Percentiles rank a stretch among this genome's conserved stretches.
These are phyloP conservation scores for Leucogyrophana mollusca DNA, from an alignment of 768 basidiomycete species.

Conservation along the genomic window DNA sequence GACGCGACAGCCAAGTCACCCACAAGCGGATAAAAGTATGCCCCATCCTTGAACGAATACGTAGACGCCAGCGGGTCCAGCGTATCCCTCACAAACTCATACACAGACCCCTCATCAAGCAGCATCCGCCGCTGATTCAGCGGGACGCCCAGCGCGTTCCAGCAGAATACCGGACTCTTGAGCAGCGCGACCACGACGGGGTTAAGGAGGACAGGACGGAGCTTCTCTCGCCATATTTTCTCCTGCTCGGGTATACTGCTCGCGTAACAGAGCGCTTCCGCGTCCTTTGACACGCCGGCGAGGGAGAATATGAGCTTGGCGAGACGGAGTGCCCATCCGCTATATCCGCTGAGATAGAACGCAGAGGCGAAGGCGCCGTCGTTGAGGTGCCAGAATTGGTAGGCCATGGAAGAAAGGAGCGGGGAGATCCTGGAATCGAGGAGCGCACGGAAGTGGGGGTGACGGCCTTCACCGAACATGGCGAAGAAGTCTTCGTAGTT, in stretches of 20 bases:
- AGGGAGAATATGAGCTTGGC: conserved; percentile 56
- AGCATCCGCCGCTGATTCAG: conserved; percentile 65
- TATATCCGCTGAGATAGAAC: conserved; percentile 72
- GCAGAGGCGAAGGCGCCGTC: conserved; percentile 43
- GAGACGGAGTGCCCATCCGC: conserved; percentile 64
- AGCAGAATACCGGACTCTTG: conserved; percentile 50
- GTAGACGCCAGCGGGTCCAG: conserved; percentile 47
- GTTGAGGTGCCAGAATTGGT: conserved; percentile 76
- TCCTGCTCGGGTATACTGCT: conserved; percentile 57
- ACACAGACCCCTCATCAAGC: conserved; percentile 46
- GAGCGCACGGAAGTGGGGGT: conserved; percentile 56
- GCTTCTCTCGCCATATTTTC: conserved; percentile 56
- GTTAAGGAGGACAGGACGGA: conserved; percentile 63
- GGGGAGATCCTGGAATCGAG: conserved; percentile 65
- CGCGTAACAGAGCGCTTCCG: conserved; percentile 52
- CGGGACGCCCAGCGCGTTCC: conserved; percentile 81
- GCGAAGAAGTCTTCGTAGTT: conserved; percentile 61
- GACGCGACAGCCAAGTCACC: conserved; percentile 3
- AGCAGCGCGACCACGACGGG: conserved; percentile 51
- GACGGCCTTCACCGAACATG: conserved; percentile 66
- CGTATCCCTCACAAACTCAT: conserved; percentile 52
- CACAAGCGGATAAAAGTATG: conserved; percentile 65
- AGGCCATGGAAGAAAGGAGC: conserved; percentile 66
- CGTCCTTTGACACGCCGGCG: conserved; percentile 57
- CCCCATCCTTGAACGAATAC: conserved; percentile 57